Conservation (phyloP, 1,284 basidiomycete species). For the Peniophora sp. region DNA sequence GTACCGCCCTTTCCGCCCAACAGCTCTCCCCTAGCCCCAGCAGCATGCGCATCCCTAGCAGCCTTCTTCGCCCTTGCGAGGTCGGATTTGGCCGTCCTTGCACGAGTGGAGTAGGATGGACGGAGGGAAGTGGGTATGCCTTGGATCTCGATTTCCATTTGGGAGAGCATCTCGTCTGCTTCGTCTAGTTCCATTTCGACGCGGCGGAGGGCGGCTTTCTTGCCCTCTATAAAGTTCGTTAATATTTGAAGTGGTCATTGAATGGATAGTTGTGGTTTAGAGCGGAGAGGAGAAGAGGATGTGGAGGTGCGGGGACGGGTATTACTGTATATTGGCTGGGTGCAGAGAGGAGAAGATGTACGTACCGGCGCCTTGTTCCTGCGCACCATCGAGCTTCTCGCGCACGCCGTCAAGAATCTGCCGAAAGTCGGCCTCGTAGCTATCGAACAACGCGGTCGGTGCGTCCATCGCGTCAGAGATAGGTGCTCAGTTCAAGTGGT, state of each 20-base stretch:
- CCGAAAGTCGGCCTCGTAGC: constrained; percentile 76
- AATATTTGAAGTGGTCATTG: background rate
- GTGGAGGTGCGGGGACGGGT: too few relatives aligned
- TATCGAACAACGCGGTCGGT: constrained; percentile 73
- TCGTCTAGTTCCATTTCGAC: constrained; percentile 97
- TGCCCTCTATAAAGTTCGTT: constrained; percentile 56
- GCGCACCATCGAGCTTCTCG: constrained; percentile 57
- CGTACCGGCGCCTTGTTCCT: constrained; percentile 52
- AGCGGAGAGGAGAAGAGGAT: background rate
- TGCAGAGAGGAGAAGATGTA: constrained; percentile 5
- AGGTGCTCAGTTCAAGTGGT: background rate
- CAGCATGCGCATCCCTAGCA: constrained; percentile 55
- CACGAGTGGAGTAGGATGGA: constrained; percentile 64
- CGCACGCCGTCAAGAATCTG: constrained; percentile 64
- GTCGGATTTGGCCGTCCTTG: constrained; percentile 65
- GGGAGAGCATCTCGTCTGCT: constrained; percentile 96
- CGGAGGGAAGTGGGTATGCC: constrained; percentile 85
- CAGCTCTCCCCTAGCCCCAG: constrained; percentile 53
- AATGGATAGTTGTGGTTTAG: too few relatives aligned
- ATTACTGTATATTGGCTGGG: too few relatives aligned
- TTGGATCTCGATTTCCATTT: constrained; percentile 99
- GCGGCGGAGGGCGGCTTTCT: constrained; percentile 75
- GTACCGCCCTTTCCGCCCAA: constrained; percentile 42
- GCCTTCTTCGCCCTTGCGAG: constrained; percentile 75
- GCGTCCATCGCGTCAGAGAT: constrained; percentile 52